Conservation (phyloP, 148 eudicot species). For the Heliamphora exappendiculata region DNA sequence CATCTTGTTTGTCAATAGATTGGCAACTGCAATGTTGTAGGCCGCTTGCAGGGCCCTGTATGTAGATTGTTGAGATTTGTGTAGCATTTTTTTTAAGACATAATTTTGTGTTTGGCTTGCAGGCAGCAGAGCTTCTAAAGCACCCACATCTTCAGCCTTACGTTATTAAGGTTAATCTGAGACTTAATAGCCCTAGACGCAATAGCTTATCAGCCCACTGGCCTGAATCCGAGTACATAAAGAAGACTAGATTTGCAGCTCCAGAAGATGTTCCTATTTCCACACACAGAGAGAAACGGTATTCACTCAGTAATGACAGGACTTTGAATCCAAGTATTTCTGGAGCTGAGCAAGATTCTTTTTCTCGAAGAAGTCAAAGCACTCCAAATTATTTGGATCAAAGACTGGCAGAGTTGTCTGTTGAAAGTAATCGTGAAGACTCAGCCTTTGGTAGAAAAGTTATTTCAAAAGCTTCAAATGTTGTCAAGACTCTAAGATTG, state of each 20-base stretch:
- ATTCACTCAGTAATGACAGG: conserved; percentile 46
- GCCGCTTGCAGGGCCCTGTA: neutral
- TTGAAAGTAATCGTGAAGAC: conserved; percentile 37
- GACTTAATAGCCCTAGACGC: conserved; percentile 59
- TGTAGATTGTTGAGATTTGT: neutral
- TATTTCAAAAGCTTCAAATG: conserved; percentile 35
- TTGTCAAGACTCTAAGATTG: conserved; percentile 32
- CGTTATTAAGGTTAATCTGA: conserved; percentile 66
- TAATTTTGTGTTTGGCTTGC: conserved; percentile 11
- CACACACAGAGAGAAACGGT: conserved; percentile 21
- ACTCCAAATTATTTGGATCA: conserved; percentile 33
- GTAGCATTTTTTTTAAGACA: neutral
- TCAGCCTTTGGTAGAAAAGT: conserved; percentile 24
- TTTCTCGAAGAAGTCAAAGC: conserved; percentile 35
- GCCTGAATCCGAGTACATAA: conserved; percentile 55
- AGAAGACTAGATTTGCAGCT: conserved; percentile 62
- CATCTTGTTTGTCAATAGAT: neutral
- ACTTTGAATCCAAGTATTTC: conserved; percentile 72
- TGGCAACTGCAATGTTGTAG: neutral
- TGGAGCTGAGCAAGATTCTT: conserved; percentile 47
- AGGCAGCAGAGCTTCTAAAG: conserved; percentile 92
- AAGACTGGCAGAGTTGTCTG: conserved; percentile 41
- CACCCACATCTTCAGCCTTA: conserved; percentile 81
- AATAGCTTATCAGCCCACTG: conserved; percentile 47
- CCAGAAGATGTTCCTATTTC: conserved; percentile 32